Evolutionary conservation across 805 yeast genomes (phyloP), one percentile per base, ranked within the genome.

Genomic region (Saturnispora besseyi): DNA sequence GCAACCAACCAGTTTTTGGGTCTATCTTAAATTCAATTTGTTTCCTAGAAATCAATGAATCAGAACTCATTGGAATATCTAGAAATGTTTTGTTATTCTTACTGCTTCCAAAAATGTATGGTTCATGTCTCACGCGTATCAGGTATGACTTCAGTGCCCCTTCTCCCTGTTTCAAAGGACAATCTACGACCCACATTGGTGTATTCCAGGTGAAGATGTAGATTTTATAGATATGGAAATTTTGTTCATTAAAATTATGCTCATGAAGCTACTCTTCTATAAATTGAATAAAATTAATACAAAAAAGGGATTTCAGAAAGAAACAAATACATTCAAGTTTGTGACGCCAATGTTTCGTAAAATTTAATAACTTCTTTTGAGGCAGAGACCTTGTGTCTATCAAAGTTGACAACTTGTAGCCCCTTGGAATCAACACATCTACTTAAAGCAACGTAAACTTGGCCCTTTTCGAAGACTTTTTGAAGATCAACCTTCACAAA

Each of bases 381-480:
- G 4, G 84, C 79, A 41, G 68, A 70, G 41, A 86, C 81, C 52
- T 75, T 78, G 10, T 66, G 63, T 7, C 79, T 78, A 51, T 78
- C 73, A 59, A 85, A 86, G 55, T 85, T 84, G 31, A 73, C 62
- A 31, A 86, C 78, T 61, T 86, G 88, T 21, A 86, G 65, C 21
- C 74, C 71, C 1, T 81, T 84, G 54, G 81, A 77, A 31, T 80
- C 77, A 0, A 79, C 82, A 7, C 93, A 93, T 71, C 95, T 74
- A 42, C 89, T 82, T 46, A 86, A 66, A 0, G 95, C 93, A 33
- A 86, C 93, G 59, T 86, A 86, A 4, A 84, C 88, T 58, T 86
- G 95, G 21, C 95, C 95, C 49, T 79, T 83, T 62, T 86, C 95
- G 57, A 86, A 86, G 26, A 79, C 76, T 54, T 72, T 76, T 26